Evolutionary conservation across 2,329 filamentous ascomycete genomes (phyloP), one percentile per base, ranked within the genome.

Genomic region (Colletotrichum karsti): DNA sequence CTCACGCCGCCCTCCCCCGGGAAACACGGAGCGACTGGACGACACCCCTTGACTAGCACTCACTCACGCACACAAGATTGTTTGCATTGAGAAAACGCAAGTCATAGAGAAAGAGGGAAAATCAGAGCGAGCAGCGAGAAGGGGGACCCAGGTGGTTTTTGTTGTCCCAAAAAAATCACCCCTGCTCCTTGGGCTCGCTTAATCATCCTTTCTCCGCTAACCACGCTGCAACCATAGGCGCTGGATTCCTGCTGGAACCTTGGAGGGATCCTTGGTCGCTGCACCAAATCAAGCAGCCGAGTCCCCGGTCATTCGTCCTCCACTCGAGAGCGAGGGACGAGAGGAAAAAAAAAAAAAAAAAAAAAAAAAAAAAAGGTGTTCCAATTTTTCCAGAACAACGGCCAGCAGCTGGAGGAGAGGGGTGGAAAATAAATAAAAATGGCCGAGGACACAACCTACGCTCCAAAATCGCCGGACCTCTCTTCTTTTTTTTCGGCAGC

Each of bases 381-480:
- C 44, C 54, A 59, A 48, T 59, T 68, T 68, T 68, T 59, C 54
- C 60, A 68, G 60, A 41, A 68, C 39, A n/a, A 22, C 20, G n/a
- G 41, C 51, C 30, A 55, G 55, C 28, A 50, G 42, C 42, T 22
- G 42, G 22, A 39, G 15, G 28, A 39, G 50, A 26, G 37, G 64
- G 35, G 37, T 44, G 39, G 7, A 8, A 67, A 58, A 39, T 30
- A 50, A n/a, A 65, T 44, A 65, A 64, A 65, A 80, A 87, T 87
- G 81, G 82, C 81, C 72, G 81, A 82, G 75, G 83, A 85, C 74
- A 80, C 79, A 71, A 80, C 78, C 69, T 89, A 88, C 79, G 86
- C 84, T 72, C 87, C 87, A 72, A 87, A 84, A 77, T 88, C 86
- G 73, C 87, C 87, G 75, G 86, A 89, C 80, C 83, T 89, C 72